Conservation (phyloP, 2,329 filamentous ascomycete species). For the Claviceps humidiphila region DNA sequence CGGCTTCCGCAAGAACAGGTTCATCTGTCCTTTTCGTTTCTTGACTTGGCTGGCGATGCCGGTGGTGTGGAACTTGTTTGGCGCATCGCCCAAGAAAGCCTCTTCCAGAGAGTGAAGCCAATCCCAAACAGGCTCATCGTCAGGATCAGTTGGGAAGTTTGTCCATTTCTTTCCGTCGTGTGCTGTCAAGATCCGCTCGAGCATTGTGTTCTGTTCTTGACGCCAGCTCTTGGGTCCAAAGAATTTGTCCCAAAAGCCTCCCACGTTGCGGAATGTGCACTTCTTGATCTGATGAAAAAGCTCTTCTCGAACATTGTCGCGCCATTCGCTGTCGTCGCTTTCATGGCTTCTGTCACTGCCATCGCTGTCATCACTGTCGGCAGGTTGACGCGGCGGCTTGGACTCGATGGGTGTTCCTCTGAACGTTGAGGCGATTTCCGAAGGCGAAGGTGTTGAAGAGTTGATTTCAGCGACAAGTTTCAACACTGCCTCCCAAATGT, state of each 20-base stretch:
- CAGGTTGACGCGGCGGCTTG: conserved; percentile 3
- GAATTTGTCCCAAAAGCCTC: conserved; percentile 8
- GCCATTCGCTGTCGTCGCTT: conserved; percentile 3
- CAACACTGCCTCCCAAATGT: too few species aligned
- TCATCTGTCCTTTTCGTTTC: conserved; percentile 11
- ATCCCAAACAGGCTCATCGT: conserved; percentile 5
- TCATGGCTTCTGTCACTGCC: conserved; percentile 3
- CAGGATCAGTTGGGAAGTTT: conserved; percentile 5
- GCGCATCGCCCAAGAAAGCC: conserved; percentile 5
- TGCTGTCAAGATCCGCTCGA: conserved; percentile 1
- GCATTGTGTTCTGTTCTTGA: conserved; percentile 6
- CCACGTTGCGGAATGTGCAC: conserved; percentile 9
- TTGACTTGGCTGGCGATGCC: conserved; percentile 10
- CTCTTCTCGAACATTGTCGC: conserved; percentile 3
- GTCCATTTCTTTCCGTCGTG: conserved; percentile 9
- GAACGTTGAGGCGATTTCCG: not conserved
- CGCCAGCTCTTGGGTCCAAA: conserved; percentile 7
- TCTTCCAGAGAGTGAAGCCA: conserved; percentile 5
- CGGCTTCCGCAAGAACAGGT: conserved; percentile 10
- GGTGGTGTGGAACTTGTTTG: conserved; percentile 9
- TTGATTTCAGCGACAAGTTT: not conserved
- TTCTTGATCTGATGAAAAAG: conserved; percentile 7
- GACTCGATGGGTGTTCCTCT: conserved; percentile 5
- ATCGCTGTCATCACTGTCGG: conserved; percentile 3
- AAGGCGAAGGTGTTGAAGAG: not conserved